Conservation (phyloP, 768 basidiomycete genomes). For the Pisolithus sp. region DNA sequence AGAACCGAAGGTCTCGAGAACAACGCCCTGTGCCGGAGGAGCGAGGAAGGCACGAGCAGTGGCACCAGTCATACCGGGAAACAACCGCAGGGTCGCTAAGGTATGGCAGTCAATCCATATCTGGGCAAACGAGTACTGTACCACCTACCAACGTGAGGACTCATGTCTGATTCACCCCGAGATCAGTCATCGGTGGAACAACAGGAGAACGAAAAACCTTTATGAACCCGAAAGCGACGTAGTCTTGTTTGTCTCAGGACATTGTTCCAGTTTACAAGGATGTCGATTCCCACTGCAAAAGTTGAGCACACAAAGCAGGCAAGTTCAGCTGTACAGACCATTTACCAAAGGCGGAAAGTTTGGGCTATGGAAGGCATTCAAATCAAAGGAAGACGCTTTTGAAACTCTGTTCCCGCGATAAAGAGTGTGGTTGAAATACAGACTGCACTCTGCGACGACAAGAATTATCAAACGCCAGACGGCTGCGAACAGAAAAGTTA, state of each 20-base stretch:
- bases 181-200: slow-evolving; percentile 7
- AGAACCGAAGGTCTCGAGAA: slow-evolving; percentile 88
- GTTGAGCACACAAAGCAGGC: slow-evolving; percentile 3
- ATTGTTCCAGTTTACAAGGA: slow-evolving; percentile 83
- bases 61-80: slow-evolving; percentile 76
- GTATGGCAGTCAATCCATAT: slow-evolving; percentile 13
- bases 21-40: slow-evolving; percentile 71
- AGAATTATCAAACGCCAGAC: background rate
- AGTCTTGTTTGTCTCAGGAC: slow-evolving; percentile 79
- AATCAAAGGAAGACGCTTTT: slow-evolving; percentile 75
- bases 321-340: slow-evolving; percentile 35
- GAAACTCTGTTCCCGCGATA: slow-evolving; percentile 83
- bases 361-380: slow-evolving; percentile 80
- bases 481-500: slow-evolving; percentile 22
- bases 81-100: slow-evolving; percentile 73
- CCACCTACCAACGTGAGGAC: slow-evolving; percentile 67
- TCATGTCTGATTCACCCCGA: slow-evolving; percentile 55
- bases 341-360: slow-evolving; percentile 80
- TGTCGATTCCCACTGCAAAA: slow-evolving; percentile 76
- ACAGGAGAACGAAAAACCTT: slow-evolving; percentile 36
- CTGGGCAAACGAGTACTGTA: background rate
- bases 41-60: slow-evolving; percentile 72
- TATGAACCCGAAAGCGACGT: slow-evolving; percentile 75
- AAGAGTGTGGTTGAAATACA: slow-evolving; percentile 88
- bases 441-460: slow-evolving; percentile 56